Percentiles rank a stretch among this genome's conserved stretches.
Conservation (phyloP, 495 filamentous ascomycete genomes). For the Venustampulla echinocandica region DNA sequence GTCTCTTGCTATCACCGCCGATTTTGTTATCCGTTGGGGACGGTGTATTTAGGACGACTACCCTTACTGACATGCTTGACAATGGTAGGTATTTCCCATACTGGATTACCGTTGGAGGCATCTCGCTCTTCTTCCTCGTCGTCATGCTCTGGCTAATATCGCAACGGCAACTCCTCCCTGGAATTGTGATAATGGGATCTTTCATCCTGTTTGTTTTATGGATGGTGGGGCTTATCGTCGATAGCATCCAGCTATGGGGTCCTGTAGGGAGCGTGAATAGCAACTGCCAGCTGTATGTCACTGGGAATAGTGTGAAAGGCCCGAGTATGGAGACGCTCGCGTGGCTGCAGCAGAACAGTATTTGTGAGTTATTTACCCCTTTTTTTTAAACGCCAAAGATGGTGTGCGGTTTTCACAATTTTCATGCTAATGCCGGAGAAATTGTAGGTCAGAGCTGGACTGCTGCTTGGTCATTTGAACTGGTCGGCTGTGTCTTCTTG, state of each 20-base stretch:
- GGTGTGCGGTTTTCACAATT: too few species aligned
- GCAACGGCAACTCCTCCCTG: conserved; percentile 73
- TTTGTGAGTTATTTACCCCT: conserved; percentile 52
- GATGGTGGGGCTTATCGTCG: conserved; percentile 86
- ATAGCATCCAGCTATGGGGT: conserved; percentile 81
- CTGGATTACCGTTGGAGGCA: conserved; percentile 63
- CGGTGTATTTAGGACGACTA: too few species aligned
- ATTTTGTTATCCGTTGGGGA: too few species aligned
- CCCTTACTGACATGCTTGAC: too few species aligned
- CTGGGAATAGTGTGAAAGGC: conserved; percentile 45
- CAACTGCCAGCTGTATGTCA: conserved; percentile 71
- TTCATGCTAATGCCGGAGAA: too few species aligned
- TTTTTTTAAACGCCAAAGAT: conserved; percentile 1
- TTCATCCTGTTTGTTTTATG: conserved; percentile 94
- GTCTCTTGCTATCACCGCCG: too few species aligned
- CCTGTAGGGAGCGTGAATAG: conserved; percentile 62
- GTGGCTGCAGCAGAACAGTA: conserved; percentile 77
- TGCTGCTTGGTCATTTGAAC: conserved; percentile 56
- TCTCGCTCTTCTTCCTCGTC: conserved; percentile 67
- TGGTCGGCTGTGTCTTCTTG: conserved; percentile 77
- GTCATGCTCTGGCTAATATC: conserved; percentile 63
- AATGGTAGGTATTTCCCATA: conserved; percentile 94
- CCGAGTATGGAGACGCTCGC: conserved; percentile 66
- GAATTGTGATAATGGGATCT: conserved; percentile 79
- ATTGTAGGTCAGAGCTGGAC: conserved; percentile 45